phyloP scores from a whole-genome alignment of 805 yeast species.

The Cyberlindnera saturnus region DNA sequence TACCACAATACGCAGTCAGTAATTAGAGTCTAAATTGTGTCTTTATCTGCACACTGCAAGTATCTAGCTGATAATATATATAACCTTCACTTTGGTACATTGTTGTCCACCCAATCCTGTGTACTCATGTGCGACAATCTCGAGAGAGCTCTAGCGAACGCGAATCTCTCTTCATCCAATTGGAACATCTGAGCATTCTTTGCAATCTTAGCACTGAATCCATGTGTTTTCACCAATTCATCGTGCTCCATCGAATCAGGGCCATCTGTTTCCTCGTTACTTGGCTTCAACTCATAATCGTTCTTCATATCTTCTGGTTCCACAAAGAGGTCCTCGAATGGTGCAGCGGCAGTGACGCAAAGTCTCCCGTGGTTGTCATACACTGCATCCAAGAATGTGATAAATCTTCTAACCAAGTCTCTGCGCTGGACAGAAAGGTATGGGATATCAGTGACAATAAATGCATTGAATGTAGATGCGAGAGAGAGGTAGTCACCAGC shows the following conservation, averaged over 20 bases:
- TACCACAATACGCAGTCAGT: too few species aligned
- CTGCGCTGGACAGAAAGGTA: constrained; percentile 69
- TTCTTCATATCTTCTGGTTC: constrained; percentile 57
- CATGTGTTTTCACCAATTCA: constrained; percentile 63
- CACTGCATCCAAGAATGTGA: constrained; percentile 92
- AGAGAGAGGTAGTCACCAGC: constrained; percentile 92
- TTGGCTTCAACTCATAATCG: constrained; percentile 26
- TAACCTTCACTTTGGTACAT: constrained; percentile 3
- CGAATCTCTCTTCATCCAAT: constrained; percentile 92
- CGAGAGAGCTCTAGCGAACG: constrained; percentile 91
- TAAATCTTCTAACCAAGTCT: constrained; percentile 84
- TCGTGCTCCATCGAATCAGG: constrained; percentile 40
- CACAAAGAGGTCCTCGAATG: constrained; percentile 78
- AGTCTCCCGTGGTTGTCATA: constrained; percentile 86
- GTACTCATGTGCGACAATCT: constrained; percentile 92
- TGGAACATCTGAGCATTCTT: constrained; percentile 72
- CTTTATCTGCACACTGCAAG: too few species aligned
- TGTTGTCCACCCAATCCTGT: constrained; percentile 75
- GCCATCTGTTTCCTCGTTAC: constrained; percentile 18
- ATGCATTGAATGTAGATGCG: constrained; percentile 68
- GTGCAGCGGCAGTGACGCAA: constrained; percentile 85
- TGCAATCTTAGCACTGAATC: constrained; percentile 67
- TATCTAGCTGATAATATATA: neutral
- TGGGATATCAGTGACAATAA: constrained; percentile 92
- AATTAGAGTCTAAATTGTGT: too few species aligned